Evolutionary conservation across 805 yeast genomes (phyloP).

Genomic region (Ogataea nitratoaversa): DNA sequence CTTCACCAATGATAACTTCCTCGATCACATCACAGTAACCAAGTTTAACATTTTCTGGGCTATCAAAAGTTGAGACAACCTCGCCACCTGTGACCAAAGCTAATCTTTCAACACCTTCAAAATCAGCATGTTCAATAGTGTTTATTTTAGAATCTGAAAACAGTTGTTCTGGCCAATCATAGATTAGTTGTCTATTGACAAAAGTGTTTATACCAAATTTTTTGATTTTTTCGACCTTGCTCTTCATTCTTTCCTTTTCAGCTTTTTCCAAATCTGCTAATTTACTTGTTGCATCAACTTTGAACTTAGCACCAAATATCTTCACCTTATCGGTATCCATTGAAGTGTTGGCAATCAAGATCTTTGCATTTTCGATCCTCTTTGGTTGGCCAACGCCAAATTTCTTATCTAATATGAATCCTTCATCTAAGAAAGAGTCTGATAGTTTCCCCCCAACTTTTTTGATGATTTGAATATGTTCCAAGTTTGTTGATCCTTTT

Average conservation of each 20-base stretch:
- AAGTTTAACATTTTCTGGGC: slow-evolving; percentile 78
- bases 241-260: slow-evolving; percentile 89
- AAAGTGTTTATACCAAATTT: slow-evolving; percentile 78
- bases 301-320: slow-evolving; percentile 95
- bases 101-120: slow-evolving; percentile 94
- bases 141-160: slow-evolving; percentile 84
- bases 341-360: slow-evolving; percentile 91
- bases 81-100: slow-evolving; percentile 98
- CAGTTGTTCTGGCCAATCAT: slow-evolving; percentile 96
- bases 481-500: slow-evolving; percentile 82
- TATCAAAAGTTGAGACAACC: slow-evolving; percentile 93
- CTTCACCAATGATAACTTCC: slow-evolving; percentile 92
- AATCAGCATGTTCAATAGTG: slow-evolving; percentile 96
- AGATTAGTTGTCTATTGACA: slow-evolving; percentile 93
- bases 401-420: slow-evolving; percentile 84
- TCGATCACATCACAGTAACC: slow-evolving; percentile 90
- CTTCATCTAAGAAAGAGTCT: slow-evolving; percentile 94
- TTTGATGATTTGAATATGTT: slow-evolving; percentile 89
- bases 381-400: slow-evolving; percentile 96
- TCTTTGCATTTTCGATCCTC: slow-evolving; percentile 73
- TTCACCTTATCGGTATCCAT: slow-evolving; percentile 97
- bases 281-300: slow-evolving; percentile 91
- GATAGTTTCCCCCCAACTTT: slow-evolving; percentile 88
- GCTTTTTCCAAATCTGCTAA: slow-evolving; percentile 92
- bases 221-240: slow-evolving; percentile 83